A percentile compares a stretch with the other conserved stretches of the same genome.
Evolutionary conservation across 2,329 filamentous ascomycete genomes (phyloP).

Genomic region (Pestalotiopsis fici): DNA sequence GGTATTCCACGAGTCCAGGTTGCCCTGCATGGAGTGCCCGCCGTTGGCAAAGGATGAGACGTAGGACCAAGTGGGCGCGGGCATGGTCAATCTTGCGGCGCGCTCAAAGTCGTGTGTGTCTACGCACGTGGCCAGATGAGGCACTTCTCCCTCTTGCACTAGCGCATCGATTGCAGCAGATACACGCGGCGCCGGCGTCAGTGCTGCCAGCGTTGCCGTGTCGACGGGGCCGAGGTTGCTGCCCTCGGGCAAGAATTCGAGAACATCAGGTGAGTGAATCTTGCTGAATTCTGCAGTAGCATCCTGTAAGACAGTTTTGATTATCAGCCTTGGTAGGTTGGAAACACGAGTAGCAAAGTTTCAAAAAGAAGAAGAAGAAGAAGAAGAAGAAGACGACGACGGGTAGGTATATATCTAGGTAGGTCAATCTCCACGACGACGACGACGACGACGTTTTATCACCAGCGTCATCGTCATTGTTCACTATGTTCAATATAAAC

Average conservation of each 20-base stretch:
- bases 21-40: conserved; percentile 27
- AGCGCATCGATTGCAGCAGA: conserved; percentile 1
- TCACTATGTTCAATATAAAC: background rate
- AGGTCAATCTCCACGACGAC: background rate
- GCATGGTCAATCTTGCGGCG: conserved; percentile 55
- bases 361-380: too few relatives aligned
- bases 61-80: conserved; percentile 52
- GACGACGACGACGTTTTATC: too few relatives aligned
- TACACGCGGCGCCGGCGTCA: conserved; percentile 17
- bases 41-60: conserved; percentile 28
- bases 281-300: conserved; percentile 31
- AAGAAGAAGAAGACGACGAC: too few relatives aligned
- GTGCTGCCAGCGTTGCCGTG: conserved; percentile 19
- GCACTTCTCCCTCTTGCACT: conserved; percentile 5
- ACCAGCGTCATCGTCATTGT: background rate
- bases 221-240: conserved; percentile 28
- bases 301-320: conserved; percentile 20
- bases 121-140: conserved; percentile 29
- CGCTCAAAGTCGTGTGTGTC: conserved; percentile 49
- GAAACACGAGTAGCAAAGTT: too few relatives aligned
- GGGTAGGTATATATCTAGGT: too few relatives aligned
- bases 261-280: conserved; percentile 27
- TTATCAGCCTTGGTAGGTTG: background rate
- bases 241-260: conserved; percentile 29
- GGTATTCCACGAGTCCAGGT: conserved; percentile 27